Conservation (phyloP, 768 basidiomycete genomes). For the Psilocybe cubensis region DNA sequence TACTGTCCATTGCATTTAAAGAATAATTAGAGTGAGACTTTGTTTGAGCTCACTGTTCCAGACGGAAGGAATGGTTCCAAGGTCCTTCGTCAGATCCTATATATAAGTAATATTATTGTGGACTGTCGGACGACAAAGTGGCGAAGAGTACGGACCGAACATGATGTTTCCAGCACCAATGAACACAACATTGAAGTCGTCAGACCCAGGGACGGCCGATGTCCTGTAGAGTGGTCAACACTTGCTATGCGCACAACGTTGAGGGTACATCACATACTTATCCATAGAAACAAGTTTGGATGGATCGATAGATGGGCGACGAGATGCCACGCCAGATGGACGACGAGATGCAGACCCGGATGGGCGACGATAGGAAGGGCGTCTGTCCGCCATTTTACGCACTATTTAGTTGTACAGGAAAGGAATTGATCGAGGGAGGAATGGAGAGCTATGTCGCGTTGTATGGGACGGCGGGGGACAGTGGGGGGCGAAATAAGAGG, state of each 20-base stretch:
- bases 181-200: constrained; percentile 93
- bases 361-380: constrained; percentile 46
- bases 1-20: constrained; percentile 46
- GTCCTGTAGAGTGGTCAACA: constrained; percentile 41
- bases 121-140: not conserved
- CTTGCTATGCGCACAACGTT: constrained; percentile 4
- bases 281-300: constrained; percentile 78
- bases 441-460: not conserved
- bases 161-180: constrained; percentile 98
- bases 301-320: constrained; percentile 79
- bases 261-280: constrained; percentile 50
- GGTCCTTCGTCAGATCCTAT: constrained; percentile 86
- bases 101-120: not conserved
- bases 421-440: constrained; percentile 5
- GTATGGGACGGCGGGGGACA: not conserved
- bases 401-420: not conserved
- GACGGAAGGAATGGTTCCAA: constrained; percentile 92
- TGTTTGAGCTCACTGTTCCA: constrained; percentile 69
- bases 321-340: constrained; percentile 41
- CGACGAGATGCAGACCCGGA: too few relatives aligned
- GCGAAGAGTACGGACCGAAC: constrained; percentile 64
- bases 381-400: constrained; percentile 26
- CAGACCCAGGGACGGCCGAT: constrained; percentile 56
- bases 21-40: constrained; percentile 7
- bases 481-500: not conserved